Base-by-base conservation (phyloP, 371 early-diverging fungal species). In the Apophysomyces ossiformis region DNA sequence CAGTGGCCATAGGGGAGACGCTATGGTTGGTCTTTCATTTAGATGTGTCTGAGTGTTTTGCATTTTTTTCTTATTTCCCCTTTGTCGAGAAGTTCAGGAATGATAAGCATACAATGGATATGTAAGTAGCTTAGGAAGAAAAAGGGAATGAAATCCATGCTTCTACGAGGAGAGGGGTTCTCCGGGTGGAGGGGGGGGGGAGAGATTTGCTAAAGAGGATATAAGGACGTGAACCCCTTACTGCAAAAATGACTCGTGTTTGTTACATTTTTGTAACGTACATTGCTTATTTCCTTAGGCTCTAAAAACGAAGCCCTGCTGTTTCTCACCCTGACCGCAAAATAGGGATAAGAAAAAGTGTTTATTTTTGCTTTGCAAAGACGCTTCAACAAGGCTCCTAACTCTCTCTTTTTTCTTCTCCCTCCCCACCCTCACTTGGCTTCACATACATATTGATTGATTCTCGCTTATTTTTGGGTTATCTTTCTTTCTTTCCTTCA, bases 401-500 rank as follows among this genome's bases (percentile, higher is more conserved):
- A 50, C 54, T 50, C 54, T 50, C 41, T 8, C 41, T 26, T 26
- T 26, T 26, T 26, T 26, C 2, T 26, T 45, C 15, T 45, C 13
- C 46, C 46, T 45, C 54, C 21, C 54, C 8, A 9, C n/a, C 9
- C 18, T 47, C 47, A 15, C n/a, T n/a, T 47, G n/a, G 13, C 7
- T 47, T 18, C 13, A 15, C 15, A 7, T n/a, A 50, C 54, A 50
- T 50, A 16, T 21, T 41, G 41, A 8, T 41, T 41, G 11, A 13
- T 13, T 41, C 41, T 41, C 13, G 41, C 13, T 41, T 13, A 13
- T 13, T 41, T 13, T 41, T 41, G 41, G 8, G 35, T 44, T 41
- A 11, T 41, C 41, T 58, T 70, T 68, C 39, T 43, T 66, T 36
- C 46, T 54, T 46, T 46, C 37, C 21, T 47, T 38, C 39, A 39